phyloP scores from a whole-genome alignment of 2,329 filamentous ascomycete genomes.

The Metarhizium anisopliae region DNA sequence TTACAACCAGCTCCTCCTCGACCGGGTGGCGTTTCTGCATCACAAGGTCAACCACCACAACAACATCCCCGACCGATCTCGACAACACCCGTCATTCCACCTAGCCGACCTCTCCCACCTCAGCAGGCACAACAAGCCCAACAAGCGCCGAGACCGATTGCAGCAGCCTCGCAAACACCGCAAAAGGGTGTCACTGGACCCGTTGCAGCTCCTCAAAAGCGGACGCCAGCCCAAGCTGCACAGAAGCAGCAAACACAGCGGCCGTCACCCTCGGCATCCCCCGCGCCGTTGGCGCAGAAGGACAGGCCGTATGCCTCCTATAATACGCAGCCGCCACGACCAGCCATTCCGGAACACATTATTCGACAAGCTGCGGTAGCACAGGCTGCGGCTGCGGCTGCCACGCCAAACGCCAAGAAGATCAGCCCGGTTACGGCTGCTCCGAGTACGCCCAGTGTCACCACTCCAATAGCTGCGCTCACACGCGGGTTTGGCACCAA shows the following conservation, averaged over 20 bases:
- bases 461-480: conserved; percentile 17
- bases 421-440: conserved; percentile 19
- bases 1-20: conserved; percentile 24
- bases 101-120: conserved; percentile 23
- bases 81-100: conserved; percentile 24
- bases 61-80: conserved; percentile 21
- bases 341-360: conserved; percentile 32
- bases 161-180: conserved; percentile 21
- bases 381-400: conserved; percentile 16
- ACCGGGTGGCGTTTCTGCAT: conserved; percentile 16
- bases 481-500: conserved; percentile 41
- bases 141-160: conserved; percentile 19
- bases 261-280: conserved; percentile 15
- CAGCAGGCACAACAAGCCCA: conserved; percentile 16
- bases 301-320: conserved; percentile 21
- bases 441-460: conserved; percentile 26
- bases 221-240: conserved; percentile 19
- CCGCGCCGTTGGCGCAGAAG: conserved; percentile 15
- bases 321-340: conserved; percentile 22
- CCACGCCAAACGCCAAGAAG: conserved; percentile 21
- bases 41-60: conserved; percentile 17
- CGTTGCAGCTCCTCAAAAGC: conserved; percentile 21
- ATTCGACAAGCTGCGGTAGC: conserved; percentile 26
- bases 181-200: conserved; percentile 13
- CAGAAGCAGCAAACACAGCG: conserved; percentile 15